Base-by-base conservation (phyloP, 2,329 filamentous ascomycete species). In the Hirsutella minnesotensis region DNA sequence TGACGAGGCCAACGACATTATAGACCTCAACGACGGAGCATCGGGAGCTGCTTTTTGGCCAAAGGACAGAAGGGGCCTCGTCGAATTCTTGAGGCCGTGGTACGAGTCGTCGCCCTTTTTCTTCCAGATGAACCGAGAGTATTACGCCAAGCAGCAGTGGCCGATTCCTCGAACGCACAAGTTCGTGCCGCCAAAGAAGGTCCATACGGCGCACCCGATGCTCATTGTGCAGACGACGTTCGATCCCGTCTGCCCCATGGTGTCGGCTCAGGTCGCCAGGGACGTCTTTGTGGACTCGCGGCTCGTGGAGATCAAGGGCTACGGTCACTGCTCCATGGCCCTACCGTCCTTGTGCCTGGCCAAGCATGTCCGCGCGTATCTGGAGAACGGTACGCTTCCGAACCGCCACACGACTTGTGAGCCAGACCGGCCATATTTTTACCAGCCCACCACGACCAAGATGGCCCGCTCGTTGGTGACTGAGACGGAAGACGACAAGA, bases 171-270 rank as follows among this genome's bases (percentile, higher is more conserved):
- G 46, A 15, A 58, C 58, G 2, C 58, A 61, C 36, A 38, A 41
- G 9, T 61, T 56, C 19, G 40, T 46, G 9, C 57, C 58, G 0
- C 44, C 37, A 0, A n/a, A 41, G 3, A 44, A 45, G 2, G 51
- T 81, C 35, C 40, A 49, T 19, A 62, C 57, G 2, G 51, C 48
- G 0, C 46, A 60, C 18, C 60, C 60, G 15, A 38, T 63, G 0
- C 50, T 63, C 0, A 49, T 63, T 1, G 42, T 63, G 7, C 57
- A 56, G 1, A 62, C 53, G 0, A 55, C 51, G 0, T 56, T 57
- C 22, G 59, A 63, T 3, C 77, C 78, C 0, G 72, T 81, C 1
- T 80, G 75, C 19, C 60, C 66, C 2, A 47, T 68, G 1, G 46
- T 57, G 1, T 68, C 65, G 3, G 66, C 66, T 1, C 51, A 51